phyloP scores from a whole-genome alignment of 2,329 filamentous ascomycete genomes.

The Penicillium sp. region DNA sequence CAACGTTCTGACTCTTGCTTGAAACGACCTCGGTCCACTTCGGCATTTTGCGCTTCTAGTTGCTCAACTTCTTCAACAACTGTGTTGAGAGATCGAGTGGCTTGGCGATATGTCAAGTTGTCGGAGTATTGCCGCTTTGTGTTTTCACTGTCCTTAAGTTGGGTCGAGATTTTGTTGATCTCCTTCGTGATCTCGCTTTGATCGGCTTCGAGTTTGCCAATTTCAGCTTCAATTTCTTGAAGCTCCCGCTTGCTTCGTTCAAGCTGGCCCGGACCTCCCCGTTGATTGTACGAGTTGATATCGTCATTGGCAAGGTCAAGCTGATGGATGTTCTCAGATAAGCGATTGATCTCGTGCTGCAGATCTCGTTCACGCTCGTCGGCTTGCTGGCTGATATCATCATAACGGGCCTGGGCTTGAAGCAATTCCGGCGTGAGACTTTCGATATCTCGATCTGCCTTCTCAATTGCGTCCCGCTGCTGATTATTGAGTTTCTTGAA shows the following conservation, averaged over 20 bases:
- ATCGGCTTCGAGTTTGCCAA: conserved; percentile 66
- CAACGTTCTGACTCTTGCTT: conserved; percentile 66
- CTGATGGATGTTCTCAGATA: conserved; percentile 74
- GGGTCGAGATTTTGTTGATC: conserved; percentile 74
- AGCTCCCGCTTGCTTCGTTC: conserved; percentile 69
- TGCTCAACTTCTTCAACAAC: conserved; percentile 70
- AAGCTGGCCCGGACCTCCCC: conserved; percentile 71
- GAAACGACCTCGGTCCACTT: conserved; percentile 76
- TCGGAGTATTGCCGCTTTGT: conserved; percentile 85
- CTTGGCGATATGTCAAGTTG: conserved; percentile 82
- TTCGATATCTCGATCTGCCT: conserved; percentile 71
- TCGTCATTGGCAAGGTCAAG: conserved; percentile 73
- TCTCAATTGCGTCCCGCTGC: conserved; percentile 68
- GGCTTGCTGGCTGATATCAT: conserved; percentile 72
- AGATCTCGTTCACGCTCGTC: conserved; percentile 71
- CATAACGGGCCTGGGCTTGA: conserved; percentile 71
- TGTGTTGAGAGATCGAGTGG: conserved; percentile 65
- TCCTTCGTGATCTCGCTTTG: conserved; percentile 65
- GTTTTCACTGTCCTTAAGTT: conserved; percentile 74
- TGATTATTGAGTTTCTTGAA: conserved; percentile 67
- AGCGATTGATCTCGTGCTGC: conserved; percentile 66
- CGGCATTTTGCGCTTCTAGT: conserved; percentile 75
- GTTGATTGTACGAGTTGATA: conserved; percentile 75
- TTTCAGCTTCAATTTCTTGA: conserved; percentile 63
- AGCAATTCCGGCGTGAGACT: conserved; percentile 72